phyloP scores from a whole-genome alignment of 306 rosid species.

The Trifolium pratense region DNA sequence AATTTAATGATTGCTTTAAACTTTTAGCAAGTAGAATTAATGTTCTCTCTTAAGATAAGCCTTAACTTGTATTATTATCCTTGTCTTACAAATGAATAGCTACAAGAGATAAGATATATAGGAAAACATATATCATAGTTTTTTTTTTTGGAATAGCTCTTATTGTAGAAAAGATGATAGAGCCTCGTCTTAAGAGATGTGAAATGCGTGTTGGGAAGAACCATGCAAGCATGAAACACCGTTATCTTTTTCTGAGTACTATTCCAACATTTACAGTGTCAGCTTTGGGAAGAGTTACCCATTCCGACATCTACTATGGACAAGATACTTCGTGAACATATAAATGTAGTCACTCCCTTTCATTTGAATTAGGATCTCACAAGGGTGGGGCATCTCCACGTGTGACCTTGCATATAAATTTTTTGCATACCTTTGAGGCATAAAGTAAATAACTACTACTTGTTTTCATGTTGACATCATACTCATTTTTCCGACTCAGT shows the following conservation, averaged over 20 bases:
- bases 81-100: neutral
- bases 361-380: too few species aligned
- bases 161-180: too few species aligned
- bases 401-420: neutral
- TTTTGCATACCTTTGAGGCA: too few species aligned
- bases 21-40: neutral
- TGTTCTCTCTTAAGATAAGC: neutral
- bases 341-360: neutral
- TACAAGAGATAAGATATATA: neutral
- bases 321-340: neutral
- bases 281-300: neutral
- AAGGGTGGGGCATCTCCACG: neutral
- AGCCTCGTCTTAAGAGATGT: neutral
- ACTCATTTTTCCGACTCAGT: too few species aligned
- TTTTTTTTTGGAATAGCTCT: neutral
- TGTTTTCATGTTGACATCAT: too few species aligned
- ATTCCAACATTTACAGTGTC: too few species aligned
- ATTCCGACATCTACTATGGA: neutral
- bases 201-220: neutral
- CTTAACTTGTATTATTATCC: neutral
- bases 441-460: too few species aligned
- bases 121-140: neutral
- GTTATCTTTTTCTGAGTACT: neutral
- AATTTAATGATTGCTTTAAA: neutral
- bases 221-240: neutral